Evolutionary conservation across 2,329 filamentous ascomycete species (phyloP).

Genomic region (Fusarium drepaniforme): DNA sequence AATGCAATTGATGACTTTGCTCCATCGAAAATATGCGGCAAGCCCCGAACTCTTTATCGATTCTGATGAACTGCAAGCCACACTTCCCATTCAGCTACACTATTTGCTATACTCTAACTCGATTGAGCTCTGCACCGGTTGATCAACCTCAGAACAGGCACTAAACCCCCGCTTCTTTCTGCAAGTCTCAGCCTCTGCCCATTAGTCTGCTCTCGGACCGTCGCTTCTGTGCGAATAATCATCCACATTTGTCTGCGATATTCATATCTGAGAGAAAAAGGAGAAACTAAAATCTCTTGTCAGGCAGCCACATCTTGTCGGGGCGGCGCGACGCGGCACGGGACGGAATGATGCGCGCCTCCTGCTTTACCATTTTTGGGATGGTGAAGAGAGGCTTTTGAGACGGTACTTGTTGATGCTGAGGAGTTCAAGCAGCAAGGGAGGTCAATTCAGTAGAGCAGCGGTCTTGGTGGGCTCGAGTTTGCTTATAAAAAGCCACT

Average conservation of each 20-base stretch:
- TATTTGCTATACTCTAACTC: background rate
- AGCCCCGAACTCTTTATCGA: background rate
- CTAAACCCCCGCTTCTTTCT: background rate
- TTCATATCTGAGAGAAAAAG: background rate
- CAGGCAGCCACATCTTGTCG: background rate
- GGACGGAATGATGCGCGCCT: background rate
- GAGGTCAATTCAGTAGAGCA: background rate
- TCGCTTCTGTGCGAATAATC: background rate
- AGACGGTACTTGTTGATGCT: no score
- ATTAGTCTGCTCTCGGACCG: background rate
- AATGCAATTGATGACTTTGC: background rate
- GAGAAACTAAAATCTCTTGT: background rate
- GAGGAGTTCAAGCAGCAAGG: background rate
- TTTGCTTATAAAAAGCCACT: background rate
- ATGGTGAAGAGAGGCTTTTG: no score
- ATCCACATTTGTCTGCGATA: background rate
- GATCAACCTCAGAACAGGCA: background rate
- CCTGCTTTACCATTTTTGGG: background rate
- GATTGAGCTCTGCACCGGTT: background rate
- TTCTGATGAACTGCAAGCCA: slow-evolving; percentile 10
- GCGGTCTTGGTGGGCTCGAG: background rate
- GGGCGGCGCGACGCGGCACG: background rate
- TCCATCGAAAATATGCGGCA: background rate
- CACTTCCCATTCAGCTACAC: slow-evolving; percentile 19
- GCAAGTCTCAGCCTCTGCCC: background rate